A percentile compares a stretch with the other conserved stretches of the same genome.
phyloP scores from a whole-genome alignment of 2,329 filamentous ascomycete species.

The Stemphylium vesicarium region DNA sequence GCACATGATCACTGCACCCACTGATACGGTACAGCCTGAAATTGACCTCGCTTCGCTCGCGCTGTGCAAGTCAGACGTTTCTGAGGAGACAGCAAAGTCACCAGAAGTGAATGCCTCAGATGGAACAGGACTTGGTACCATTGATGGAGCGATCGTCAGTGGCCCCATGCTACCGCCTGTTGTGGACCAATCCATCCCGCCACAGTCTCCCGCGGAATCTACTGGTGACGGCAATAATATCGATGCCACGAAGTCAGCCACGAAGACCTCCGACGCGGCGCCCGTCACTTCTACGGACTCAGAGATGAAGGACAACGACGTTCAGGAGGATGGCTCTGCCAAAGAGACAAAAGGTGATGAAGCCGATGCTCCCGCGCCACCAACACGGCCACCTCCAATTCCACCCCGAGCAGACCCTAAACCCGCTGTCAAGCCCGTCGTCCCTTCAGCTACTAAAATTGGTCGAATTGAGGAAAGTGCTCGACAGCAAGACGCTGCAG shows the following conservation, averaged over 20 bases:
- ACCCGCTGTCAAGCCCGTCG: slow-evolving; percentile 2
- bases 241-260: not conserved
- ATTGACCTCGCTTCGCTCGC: slow-evolving; percentile 82
- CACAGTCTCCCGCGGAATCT: slow-evolving; percentile 2
- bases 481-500: slow-evolving; percentile 88
- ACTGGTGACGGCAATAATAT: not conserved
- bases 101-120: slow-evolving; percentile 54
- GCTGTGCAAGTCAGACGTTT: slow-evolving; percentile 65
- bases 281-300: slow-evolving; percentile 23
- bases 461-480: slow-evolving; percentile 65
- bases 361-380: slow-evolving; percentile 41
- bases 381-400: slow-evolving; percentile 63
- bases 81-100: slow-evolving; percentile 44
- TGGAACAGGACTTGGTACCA: slow-evolving; percentile 49
- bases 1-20: slow-evolving; percentile 69
- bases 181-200: not conserved
- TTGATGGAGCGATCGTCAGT: slow-evolving; percentile 53
- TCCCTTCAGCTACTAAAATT: slow-evolving; percentile 36
- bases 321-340: slow-evolving; percentile 28
- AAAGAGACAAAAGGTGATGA: slow-evolving; percentile 25
- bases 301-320: slow-evolving; percentile 31
- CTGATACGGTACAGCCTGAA: slow-evolving; percentile 70
- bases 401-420: slow-evolving; percentile 58
- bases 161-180: slow-evolving; percentile 54
- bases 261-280: slow-evolving; percentile 6